Evolutionary conservation across 768 basidiomycete genomes (phyloP), one percentile per base, ranked within the genome.

Genomic region (Lepiota brunneoincarnata): DNA sequence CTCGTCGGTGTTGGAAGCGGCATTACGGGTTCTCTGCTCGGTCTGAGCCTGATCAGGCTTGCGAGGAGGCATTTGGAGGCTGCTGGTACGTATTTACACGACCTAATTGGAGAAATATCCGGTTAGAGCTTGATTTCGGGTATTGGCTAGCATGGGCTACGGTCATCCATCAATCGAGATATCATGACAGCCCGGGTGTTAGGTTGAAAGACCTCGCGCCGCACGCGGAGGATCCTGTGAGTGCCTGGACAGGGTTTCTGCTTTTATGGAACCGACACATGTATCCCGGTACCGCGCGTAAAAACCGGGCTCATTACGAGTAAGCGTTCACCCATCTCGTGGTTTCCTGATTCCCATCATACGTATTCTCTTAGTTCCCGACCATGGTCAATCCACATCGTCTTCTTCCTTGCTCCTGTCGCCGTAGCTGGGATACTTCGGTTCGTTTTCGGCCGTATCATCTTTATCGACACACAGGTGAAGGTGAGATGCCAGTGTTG

Each of bases 81-180:
- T 51, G 64, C 72, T 18, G 67, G 75, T 77, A 51, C 23, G 69
- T 66, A 41, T 38, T 35, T 40, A n/a, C n/a, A n/a, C n/a, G 38
- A 49, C 6, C 31, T 37, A 12, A 20, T 51, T 43, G 15, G 6
- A 5, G 40, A n/a, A n/a, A n/a, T 41, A 10, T n/a, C 17, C 3
- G 17, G 17, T 53, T 12, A 28, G 18, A 21, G 7, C 18, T 23
- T 31, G 34, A 31, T 2, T 9, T 15, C 20, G 31, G 23, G 49
- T 51, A 34, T 43, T 50, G 17, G 41, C 28, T 38, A 77, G 75
- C 72, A 2, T 77, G 75, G 75, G 75, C 75, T 3, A 77, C 75
- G 3, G 58, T 77, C 10, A 74, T 77, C 12, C 74, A 77, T 42
- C 72, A 72, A 55, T 75, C 74, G 23, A 64, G 63, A 17, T 59